Conservation (phyloP, 1,284 basidiomycete species). For the Schizophyllum commune region DNA sequence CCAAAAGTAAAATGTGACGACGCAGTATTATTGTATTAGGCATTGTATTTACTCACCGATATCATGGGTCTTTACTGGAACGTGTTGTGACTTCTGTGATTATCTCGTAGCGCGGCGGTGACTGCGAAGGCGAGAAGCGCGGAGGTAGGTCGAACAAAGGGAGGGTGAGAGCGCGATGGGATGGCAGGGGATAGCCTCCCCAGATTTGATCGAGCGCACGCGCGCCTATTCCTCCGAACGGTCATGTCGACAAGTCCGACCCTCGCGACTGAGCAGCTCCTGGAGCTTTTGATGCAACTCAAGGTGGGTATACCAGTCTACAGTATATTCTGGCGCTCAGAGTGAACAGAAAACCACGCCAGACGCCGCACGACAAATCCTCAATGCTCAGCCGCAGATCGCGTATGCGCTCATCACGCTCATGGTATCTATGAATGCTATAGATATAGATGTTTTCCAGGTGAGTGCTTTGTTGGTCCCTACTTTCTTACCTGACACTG, state of each 20-base stretch:
- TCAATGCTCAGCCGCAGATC: slow-evolving; percentile 65
- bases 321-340: neutral
- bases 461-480: slow-evolving; percentile 24
- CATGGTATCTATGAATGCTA: slow-evolving; percentile 68
- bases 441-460: slow-evolving; percentile 67
- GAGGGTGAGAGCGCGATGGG: neutral
- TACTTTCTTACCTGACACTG: neutral
- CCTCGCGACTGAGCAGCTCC: slow-evolving; percentile 8
- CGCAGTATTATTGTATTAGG: neutral
- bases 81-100: neutral
- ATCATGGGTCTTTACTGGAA: neutral
- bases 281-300: slow-evolving; percentile 12
- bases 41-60: neutral
- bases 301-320: slow-evolving; percentile 6
- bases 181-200: neutral
- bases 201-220: neutral
- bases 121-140: neutral
- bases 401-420: slow-evolving; percentile 67
- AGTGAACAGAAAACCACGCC: slow-evolving; percentile 61
- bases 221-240: neutral
- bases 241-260: slow-evolving; percentile 7
- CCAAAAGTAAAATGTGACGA: neutral
- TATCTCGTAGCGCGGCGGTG: neutral
- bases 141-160: neutral
- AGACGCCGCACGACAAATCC: slow-evolving; percentile 54